A percentile compares a stretch with the other conserved stretches of the same genome.
phyloP scores from a whole-genome alignment of 1,139 yeast genomes.

The Suhomyces kunorum region DNA sequence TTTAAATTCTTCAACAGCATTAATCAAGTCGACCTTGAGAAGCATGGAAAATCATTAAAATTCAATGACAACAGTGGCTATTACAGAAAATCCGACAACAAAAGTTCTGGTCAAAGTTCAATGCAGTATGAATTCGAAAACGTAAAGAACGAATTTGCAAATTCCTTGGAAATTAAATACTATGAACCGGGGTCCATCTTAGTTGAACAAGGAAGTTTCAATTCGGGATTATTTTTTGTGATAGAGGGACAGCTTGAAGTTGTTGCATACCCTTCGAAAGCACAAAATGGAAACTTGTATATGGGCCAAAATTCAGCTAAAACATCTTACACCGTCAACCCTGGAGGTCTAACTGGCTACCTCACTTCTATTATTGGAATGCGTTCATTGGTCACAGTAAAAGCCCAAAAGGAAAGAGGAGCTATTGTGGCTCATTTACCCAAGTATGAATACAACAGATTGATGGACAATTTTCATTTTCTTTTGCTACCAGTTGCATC shows the following conservation, averaged over 20 bases:
- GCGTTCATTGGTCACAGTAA: conserved; percentile 72
- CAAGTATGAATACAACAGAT: conserved; percentile 57
- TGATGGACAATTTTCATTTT: conserved; percentile 75
- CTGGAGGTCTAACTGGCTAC: conserved; percentile 90
- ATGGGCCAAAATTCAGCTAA: conserved; percentile 27
- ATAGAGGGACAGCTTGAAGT: conserved; percentile 77
- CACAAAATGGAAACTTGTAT: conserved; percentile 20
- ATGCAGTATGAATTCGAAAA: conserved; percentile 30
- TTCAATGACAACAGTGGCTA: not conserved
- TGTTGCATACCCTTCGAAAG: conserved; percentile 28
- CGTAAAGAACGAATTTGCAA: conserved; percentile 67
- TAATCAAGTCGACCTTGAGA: conserved; percentile 21
- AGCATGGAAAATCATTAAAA: not conserved
- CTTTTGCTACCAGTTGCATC: conserved; percentile 78
- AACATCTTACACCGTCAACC: conserved; percentile 56
- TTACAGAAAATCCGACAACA: not conserved
- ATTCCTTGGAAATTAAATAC: conserved; percentile 57
- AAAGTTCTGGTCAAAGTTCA: not conserved
- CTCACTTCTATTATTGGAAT: conserved; percentile 79
- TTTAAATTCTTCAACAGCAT: conserved; percentile 34
- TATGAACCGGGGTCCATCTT: conserved; percentile 57
- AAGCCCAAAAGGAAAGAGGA: conserved; percentile 52
- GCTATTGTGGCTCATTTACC: conserved; percentile 74
- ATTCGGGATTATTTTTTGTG: conserved; percentile 77
- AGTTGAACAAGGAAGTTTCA: conserved; percentile 63